Base-by-base conservation (phyloP, 805 yeast species). In the Candida montana region DNA sequence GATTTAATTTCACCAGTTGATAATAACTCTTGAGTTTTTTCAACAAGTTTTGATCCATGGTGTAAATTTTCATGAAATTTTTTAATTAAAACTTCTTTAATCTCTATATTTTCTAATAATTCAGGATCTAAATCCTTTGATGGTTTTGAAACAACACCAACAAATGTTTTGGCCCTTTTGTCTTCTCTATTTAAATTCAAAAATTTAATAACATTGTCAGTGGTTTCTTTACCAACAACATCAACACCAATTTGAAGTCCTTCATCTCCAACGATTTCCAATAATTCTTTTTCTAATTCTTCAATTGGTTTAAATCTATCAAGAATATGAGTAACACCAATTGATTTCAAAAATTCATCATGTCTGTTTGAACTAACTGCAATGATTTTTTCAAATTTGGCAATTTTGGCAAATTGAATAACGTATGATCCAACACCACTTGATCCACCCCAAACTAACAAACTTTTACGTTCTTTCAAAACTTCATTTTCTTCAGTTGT, bases 391-490 rank as follows among this genome's bases (percentile, higher is more conserved):
- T 54, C 41, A 31, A 69, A 60, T 2, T 67, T 68, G 15, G 67
- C 61, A 24, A 64, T 48, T 39, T 57, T 68, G 1, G 74, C 72
- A 29, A 71, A 45, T 48, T 71, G 76, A 12, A 67, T 59, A 11
- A 65, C 52, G 45, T 67, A 70, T 6, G 69, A 53, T 0, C 75
- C 76, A 32, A 71, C 74, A 28, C 69, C 70, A 18, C 74, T 67
- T 5, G 72, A 63, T 4, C 72, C 76, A 29, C 76, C 76, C 75
- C 75, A 71, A n/a, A 71, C 58, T 6, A 68, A 41, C 11, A 67
- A 39, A 27, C 59, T 50, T 13, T 47, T 46, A 35, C 44, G 30
- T 5, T 38, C 33, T 37, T 38, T 11, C 19, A 41, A 32, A 18
- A 11, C 33, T 11, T 41, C 39, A 26, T 44, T 30, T 19, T 46